Percentiles rank a stretch among this genome's conserved stretches.
Conservation (phyloP, 371 early-diverging fungal genomes). For the Actinomortierella ambigua region DNA sequence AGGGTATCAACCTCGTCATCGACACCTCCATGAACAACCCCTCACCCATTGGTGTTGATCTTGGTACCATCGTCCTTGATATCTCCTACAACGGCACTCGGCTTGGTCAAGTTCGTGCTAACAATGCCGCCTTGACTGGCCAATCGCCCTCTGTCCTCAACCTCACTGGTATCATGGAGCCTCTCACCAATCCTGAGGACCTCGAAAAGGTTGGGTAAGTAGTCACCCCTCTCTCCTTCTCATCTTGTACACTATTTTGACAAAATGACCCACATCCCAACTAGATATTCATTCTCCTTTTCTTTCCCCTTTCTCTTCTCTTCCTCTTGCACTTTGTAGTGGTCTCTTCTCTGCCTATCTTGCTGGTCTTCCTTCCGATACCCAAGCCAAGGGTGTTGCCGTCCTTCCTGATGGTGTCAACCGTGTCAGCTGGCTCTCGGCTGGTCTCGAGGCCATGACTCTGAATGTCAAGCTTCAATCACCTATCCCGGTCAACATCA, state of each 20-base stretch:
- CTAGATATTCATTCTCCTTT: neutral
- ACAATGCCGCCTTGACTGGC: constrained; percentile 46
- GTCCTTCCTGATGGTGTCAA: constrained; percentile 56
- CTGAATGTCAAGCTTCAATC: constrained; percentile 17
- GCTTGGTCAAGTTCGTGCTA: constrained; percentile 53
- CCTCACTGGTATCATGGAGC: constrained; percentile 52
- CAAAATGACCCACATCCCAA: neutral
- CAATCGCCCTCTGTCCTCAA: constrained; percentile 34
- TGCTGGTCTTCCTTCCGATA: constrained; percentile 50
- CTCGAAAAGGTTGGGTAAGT: constrained; percentile 45
- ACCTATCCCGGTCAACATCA: constrained; percentile 49
- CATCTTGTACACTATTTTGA: neutral
- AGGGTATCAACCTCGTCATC: constrained; percentile 54
- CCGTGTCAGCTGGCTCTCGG: constrained; percentile 55
- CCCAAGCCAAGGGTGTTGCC: constrained; percentile 56
- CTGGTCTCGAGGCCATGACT: constrained; percentile 49
- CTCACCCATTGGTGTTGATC: constrained; percentile 60
- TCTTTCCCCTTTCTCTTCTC: neutral
- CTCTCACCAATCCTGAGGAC: constrained; percentile 44
- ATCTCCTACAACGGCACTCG: constrained; percentile 54
- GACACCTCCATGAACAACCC: constrained; percentile 57
- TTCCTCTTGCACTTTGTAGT: neutral
- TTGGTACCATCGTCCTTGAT: constrained; percentile 56
- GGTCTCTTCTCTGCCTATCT: constrained; percentile 56
- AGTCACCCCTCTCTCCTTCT: neutral